Evolutionary conservation across 1,139 yeast genomes (phyloP).

Genomic region (Suhomyces bolitotheri): DNA sequence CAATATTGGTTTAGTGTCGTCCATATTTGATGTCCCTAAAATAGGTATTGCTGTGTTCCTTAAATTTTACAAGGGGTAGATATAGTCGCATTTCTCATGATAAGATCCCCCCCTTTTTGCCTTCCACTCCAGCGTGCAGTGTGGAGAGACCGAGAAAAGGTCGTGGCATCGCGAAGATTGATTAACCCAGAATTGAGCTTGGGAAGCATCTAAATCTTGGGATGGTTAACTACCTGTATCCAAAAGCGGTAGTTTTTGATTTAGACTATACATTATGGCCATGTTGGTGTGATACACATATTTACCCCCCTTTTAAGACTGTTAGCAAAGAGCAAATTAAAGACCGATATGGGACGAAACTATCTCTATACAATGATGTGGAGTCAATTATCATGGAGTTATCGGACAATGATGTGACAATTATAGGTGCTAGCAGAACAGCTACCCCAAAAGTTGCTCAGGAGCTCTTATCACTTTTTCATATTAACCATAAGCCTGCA

Average conservation of each 20-base stretch:
- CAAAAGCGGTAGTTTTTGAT: conserved; percentile 69
- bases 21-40: conserved; percentile 3
- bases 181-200: too few relatives aligned
- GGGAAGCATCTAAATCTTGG: too few relatives aligned
- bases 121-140: too few relatives aligned
- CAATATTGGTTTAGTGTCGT: background rate
- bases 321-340: conserved; percentile 24
- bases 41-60: too few relatives aligned
- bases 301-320: conserved; percentile 51
- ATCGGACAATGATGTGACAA: conserved; percentile 40
- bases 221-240: too few relatives aligned
- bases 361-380: conserved; percentile 62
- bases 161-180: too few relatives aligned
- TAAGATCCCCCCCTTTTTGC: too few relatives aligned
- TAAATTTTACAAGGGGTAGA: too few relatives aligned
- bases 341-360: conserved; percentile 50
- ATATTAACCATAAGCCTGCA: conserved; percentile 50
- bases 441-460: conserved; percentile 63
- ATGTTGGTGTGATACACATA: conserved; percentile 67
- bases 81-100: too few relatives aligned
- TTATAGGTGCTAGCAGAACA: conserved; percentile 70
- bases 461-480: conserved; percentile 50
- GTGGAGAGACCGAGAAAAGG: too few relatives aligned
- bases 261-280: conserved; percentile 80
- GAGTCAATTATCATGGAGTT: conserved; percentile 53